Base-by-base conservation (phyloP, 1,139 yeast genomes). In the Suzukiozyma palmioleophila region DNA sequence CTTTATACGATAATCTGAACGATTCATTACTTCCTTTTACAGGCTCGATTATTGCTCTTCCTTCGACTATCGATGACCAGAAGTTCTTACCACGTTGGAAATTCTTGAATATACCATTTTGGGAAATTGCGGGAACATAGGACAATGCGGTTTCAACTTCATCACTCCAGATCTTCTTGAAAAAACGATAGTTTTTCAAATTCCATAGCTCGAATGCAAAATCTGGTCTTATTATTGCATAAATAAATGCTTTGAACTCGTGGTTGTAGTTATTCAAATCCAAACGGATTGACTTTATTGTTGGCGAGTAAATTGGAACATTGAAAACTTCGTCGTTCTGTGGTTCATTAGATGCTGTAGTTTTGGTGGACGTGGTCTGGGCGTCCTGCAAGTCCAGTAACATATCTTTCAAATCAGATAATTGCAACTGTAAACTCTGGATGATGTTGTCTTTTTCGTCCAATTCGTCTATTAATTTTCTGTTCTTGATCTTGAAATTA, bases 1-100 rank as follows among this genome's bases (percentile, higher is more conserved):
- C 52, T 18, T 44, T 46, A 43, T 65, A 58, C 3, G 62, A 54
- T 32, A 62, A 50, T 48, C 72, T 75, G 60, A 80, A 79, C 0
- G 76, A 75, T 56, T 88, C 96, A 52, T 87, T 88, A 28, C 84
- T 75, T 0, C 92, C 95, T 40, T 89, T 81, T 11, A 90, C 75
- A 1, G 98, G 97, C 59, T 89, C 96, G 32, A 92, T 81, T 11
- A 81, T 73, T 7, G 87, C 89, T 35, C 84, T 74, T 5, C 95
- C 95, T 39, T 89, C 96, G 32, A 84, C 73, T 47, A 90, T 72
- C 27, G 82, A 75, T 39, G 70, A 63, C 75, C 89, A 69, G 45
- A 87, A 73, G 33, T 79, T 70, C 50, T 66, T 69, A 4, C 70
- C 71, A 54, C 67, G 68, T 44, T 61, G 70, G 75, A 75, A 71